Evolutionary conservation across 148 eudicot species (phyloP), one percentile per base, ranked within the genome.

Genomic region (Beta vulgaris): DNA sequence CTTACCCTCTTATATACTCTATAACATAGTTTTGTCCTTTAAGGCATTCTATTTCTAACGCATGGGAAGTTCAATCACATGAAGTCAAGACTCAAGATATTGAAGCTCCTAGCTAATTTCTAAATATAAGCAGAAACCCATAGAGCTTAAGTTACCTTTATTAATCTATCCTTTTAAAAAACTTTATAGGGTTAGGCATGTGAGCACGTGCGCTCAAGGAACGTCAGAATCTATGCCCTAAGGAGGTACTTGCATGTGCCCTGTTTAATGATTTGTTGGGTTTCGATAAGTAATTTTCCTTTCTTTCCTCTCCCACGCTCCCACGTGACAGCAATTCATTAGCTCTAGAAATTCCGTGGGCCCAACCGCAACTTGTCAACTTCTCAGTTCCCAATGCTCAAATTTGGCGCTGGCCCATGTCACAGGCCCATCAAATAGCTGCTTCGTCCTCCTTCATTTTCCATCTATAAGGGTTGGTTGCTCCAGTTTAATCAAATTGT

Each of bases 181-280:
- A 69, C 68, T 61, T 65, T 64, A 32, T 76, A 63, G 73, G 76
- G 76, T 49, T 35, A 55, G 57, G 42, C 79, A 78, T 82, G 78
- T 68, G 82, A 73, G 67, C 84, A 81, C 80, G 86, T 81, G 87
- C 70, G 72, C 32, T 71, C 80, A 78, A 76, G 75, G 39, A 60
- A 72, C 79, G 62, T 78, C 66, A 70, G 79, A 70, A 69, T 77
- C 76, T 39, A 80, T 44, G 68, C 1, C 32, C n/a, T n/a, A n/a
- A 54, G 28, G 25, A 58, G 15, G 76, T 12, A 40, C 0, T 61
- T 31, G 70, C 85, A 82, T 76, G 85, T 82, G 85, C 71, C 40
- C 63, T 19, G 43, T 78, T 76, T 82, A 82, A 81, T 75, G 69
- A 68, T 68, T 72, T 78, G 55, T 81, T 65, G 62, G 68, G 10